phyloP scores from a whole-genome alignment of 2,329 filamentous ascomycete species.

The Fusarium neocosmosporiellum region DNA sequence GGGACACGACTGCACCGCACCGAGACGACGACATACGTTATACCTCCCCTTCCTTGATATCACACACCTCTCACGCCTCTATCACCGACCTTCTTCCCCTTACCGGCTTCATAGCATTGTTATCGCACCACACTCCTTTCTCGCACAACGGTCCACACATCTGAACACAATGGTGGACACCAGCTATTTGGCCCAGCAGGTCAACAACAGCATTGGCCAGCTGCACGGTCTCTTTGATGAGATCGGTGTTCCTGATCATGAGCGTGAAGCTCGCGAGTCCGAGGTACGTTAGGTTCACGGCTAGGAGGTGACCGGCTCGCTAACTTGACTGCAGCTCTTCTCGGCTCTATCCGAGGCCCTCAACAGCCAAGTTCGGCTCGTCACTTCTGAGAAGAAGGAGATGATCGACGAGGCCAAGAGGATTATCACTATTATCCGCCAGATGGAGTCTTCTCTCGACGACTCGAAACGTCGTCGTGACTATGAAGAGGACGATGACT shows the following conservation, averaged over 20 bases:
- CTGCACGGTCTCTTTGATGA: constrained; percentile 96
- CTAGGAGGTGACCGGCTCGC: neutral
- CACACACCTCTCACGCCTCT: constrained; percentile 20
- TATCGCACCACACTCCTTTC: constrained; percentile 26
- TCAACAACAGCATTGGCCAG: constrained; percentile 92
- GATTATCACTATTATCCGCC: constrained; percentile 85
- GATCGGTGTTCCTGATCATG: constrained; percentile 93
- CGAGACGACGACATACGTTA: constrained; percentile 31
- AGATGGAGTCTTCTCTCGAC: constrained; percentile 93
- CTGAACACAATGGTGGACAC: constrained; percentile 77
- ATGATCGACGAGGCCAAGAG: constrained; percentile 90
- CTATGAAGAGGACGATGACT: constrained; percentile 73
- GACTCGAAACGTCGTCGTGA: constrained; percentile 75
- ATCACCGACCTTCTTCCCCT: constrained; percentile 13
- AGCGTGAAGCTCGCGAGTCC: constrained; percentile 88
- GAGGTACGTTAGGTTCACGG: constrained; percentile 71
- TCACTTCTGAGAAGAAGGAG: constrained; percentile 88
- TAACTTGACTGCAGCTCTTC: constrained; percentile 74
- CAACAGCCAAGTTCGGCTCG: constrained; percentile 86
- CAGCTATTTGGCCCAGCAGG: constrained; percentile 92
- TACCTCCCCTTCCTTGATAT: constrained; percentile 7
- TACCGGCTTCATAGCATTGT: constrained; percentile 25
- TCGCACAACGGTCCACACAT: constrained; percentile 15
- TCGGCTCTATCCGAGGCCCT: constrained; percentile 90
- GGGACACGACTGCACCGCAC: constrained; percentile 23